phyloP scores from a whole-genome alignment of 495 filamentous ascomycete genomes.

The Penicillium mononematosum region DNA sequence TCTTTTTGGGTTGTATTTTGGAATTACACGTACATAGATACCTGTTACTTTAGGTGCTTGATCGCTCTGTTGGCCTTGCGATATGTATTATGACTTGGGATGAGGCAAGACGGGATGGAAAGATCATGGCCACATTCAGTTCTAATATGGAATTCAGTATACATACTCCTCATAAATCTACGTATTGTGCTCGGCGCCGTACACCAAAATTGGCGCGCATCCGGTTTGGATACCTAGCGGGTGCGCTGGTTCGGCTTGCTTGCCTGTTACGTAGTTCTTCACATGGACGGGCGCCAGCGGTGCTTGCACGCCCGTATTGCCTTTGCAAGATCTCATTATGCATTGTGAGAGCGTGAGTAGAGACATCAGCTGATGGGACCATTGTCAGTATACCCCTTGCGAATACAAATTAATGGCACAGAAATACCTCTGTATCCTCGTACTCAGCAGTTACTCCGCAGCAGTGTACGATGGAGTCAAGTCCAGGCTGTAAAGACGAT shows the following conservation, averaged over 20 bases:
- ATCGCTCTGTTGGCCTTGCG: not conserved
- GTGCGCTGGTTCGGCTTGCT: not conserved
- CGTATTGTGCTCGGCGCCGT: not conserved
- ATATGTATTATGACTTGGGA: slow-evolving; percentile 5
- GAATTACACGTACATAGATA: not conserved
- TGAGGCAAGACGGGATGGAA: not conserved
- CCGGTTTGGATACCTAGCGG: not conserved
- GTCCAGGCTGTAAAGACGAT: slow-evolving; percentile 59
- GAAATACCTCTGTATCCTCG: slow-evolving; percentile 23
- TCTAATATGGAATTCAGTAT: slow-evolving; percentile 1
- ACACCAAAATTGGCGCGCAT: not conserved
- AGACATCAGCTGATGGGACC: not conserved
- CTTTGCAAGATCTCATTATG: not conserved
- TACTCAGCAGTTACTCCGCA: slow-evolving; percentile 13
- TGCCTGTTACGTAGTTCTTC: not conserved
- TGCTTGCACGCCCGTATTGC: not conserved
- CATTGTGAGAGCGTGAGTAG: not conserved
- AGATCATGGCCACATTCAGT: not conserved
- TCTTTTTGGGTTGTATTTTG: not conserved
- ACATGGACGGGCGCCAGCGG: not conserved
- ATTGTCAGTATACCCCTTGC: not conserved
- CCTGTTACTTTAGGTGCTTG: not conserved
- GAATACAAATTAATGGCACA: not conserved
- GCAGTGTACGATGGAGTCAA: slow-evolving; percentile 18
- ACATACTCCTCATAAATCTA: not conserved